These are phyloP conservation scores for Yamadazyma atlantica DNA, from an alignment of 1,139 yeast genomes.

Conservation along the genomic window DNA sequence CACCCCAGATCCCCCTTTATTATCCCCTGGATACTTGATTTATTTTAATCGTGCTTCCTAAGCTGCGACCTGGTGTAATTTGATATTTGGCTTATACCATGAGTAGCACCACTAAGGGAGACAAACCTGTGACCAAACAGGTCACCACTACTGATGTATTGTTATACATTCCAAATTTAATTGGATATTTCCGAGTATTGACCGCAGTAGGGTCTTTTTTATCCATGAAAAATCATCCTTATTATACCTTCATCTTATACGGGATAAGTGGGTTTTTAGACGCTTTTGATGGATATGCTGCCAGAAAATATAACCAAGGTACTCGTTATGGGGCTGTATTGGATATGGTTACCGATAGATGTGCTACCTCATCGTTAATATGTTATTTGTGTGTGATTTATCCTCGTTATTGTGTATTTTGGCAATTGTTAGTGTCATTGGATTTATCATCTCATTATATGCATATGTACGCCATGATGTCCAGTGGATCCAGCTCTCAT, in stretches of 20 bases:
- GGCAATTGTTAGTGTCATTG: slow-evolving; percentile 82
- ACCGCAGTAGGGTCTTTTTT: slow-evolving; percentile 79
- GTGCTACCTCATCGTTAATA: slow-evolving; percentile 89
- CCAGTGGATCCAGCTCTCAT: slow-evolving; percentile 78
- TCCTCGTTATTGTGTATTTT: slow-evolving; percentile 63
- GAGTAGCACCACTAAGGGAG: neutral
- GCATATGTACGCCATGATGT: slow-evolving; percentile 96
- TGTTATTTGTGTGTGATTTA: slow-evolving; percentile 82
- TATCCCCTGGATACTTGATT: neutral
- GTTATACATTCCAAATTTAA: slow-evolving; percentile 83
- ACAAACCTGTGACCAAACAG: neutral
- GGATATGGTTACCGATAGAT: slow-evolving; percentile 98
- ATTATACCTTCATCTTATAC: slow-evolving; percentile 72
- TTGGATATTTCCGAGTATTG: slow-evolving; percentile 82
- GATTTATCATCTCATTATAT: slow-evolving; percentile 96
- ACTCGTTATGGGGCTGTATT: slow-evolving; percentile 93
- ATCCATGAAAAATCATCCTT: slow-evolving; percentile 82
- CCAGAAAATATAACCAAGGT: slow-evolving; percentile 85
- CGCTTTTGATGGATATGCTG: slow-evolving; percentile 96
- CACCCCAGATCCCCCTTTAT: too few relatives aligned
- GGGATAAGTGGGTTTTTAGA: slow-evolving; percentile 89
- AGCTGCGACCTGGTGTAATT: neutral
- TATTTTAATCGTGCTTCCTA: neutral
- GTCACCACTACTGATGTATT: slow-evolving; percentile 54
- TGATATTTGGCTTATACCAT: neutral